A percentile compares a stretch with the other conserved stretches of the same genome.
phyloP scores from a whole-genome alignment of 192 early-diverging fungal species.

The Coemansia sp. region DNA sequence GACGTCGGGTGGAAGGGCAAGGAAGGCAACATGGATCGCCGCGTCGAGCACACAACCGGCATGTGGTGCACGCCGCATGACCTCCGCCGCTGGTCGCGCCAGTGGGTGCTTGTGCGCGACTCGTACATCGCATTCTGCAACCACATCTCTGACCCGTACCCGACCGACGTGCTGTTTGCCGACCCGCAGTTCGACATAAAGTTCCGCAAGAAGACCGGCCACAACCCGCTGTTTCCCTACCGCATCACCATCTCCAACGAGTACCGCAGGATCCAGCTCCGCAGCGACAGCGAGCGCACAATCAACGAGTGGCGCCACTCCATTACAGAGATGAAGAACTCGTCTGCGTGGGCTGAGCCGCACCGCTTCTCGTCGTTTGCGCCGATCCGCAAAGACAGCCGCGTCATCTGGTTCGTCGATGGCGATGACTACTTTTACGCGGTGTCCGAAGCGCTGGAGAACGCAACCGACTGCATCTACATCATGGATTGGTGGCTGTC shows the following conservation, averaged over 20 bases:
- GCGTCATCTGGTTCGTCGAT: conserved; percentile 71
- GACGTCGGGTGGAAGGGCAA: conserved; percentile 87
- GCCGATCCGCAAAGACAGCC: conserved; percentile 63
- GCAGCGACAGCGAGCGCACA: conserved; percentile 61
- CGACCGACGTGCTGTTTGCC: conserved; percentile 53
- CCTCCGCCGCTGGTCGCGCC: conserved; percentile 58
- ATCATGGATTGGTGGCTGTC: conserved; percentile 88
- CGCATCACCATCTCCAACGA: conserved; percentile 63
- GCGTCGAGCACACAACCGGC: conserved; percentile 56
- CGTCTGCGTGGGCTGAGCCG: conserved; percentile 63
- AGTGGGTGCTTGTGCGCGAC: conserved; percentile 76
- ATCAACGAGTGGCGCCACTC: conserved; percentile 71
- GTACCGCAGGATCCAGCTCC: conserved; percentile 66
- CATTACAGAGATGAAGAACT: conserved; percentile 57
- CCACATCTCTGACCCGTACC: conserved; percentile 53
- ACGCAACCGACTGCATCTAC: conserved; percentile 67
- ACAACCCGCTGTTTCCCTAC: conserved; percentile 58
- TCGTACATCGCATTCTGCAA: conserved; percentile 60
- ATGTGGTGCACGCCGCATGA: conserved; percentile 53
- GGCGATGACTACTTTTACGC: conserved; percentile 77
- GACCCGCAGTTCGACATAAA: conserved; percentile 54
- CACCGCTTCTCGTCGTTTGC: conserved; percentile 76
- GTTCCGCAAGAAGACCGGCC: conserved; percentile 53
- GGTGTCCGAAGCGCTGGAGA: conserved; percentile 68
- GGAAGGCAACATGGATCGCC: conserved; percentile 70